phyloP scores from a whole-genome alignment of 495 filamentous ascomycete genomes.

The Tuber microsphaerosporum region DNA sequence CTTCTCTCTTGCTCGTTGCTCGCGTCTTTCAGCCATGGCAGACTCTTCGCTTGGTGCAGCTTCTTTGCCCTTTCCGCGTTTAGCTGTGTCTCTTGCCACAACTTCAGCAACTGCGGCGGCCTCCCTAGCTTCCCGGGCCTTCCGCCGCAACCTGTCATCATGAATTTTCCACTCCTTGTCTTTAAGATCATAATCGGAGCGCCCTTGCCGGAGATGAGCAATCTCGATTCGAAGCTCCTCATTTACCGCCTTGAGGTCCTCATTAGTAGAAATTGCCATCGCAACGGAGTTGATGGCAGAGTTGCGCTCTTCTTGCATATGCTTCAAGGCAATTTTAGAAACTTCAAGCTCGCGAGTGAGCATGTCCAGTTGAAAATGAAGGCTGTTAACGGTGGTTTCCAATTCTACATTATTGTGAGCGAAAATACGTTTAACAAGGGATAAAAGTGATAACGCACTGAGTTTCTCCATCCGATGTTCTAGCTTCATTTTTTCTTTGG shows the following conservation, averaged over 20 bases:
- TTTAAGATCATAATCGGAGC: conserved; percentile 10
- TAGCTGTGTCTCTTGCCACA: conserved; percentile 26
- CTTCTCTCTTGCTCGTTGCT: conserved; percentile 24
- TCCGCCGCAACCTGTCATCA: conserved; percentile 27
- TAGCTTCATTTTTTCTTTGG: conserved; percentile 43
- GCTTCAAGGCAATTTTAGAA: conserved; percentile 55
- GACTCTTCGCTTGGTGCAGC: conserved; percentile 17
- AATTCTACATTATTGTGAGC: conserved; percentile 46
- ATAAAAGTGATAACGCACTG: conserved; percentile 33
- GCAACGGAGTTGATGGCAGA: conserved; percentile 58
- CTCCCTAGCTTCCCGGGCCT: conserved; percentile 29
- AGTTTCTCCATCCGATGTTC: conserved; percentile 38
- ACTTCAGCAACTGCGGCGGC: conserved; percentile 25
- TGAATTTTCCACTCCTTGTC: conserved; percentile 29
- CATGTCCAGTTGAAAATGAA: conserved; percentile 55
- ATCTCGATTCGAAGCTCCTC: conserved; percentile 49
- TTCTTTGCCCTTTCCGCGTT: conserved; percentile 21
- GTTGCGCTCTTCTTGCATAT: conserved; percentile 58
- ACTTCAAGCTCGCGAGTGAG: conserved; percentile 54
- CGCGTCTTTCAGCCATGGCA: conserved; percentile 17
- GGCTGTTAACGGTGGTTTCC: conserved; percentile 52
- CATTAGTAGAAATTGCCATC: conserved; percentile 56
- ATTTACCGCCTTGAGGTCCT: conserved; percentile 58
- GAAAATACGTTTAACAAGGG: neutral
- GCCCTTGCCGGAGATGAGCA: conserved; percentile 44